Conservation (phyloP, 495 filamentous ascomycete species). For the Zalerion maritima region DNA sequence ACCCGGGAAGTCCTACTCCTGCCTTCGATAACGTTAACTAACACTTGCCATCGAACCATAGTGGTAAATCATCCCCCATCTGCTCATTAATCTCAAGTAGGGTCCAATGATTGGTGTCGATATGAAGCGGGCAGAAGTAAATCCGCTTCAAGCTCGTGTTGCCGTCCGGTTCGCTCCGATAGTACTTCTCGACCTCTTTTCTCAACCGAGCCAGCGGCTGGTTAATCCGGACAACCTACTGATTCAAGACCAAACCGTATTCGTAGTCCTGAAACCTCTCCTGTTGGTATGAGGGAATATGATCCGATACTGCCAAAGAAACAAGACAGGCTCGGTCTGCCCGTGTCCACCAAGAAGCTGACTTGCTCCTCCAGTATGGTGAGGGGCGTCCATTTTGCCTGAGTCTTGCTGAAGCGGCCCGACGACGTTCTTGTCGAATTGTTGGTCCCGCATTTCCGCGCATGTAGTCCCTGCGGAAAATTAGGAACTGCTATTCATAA, state of each 20-base stretch:
- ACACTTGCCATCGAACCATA: slow-evolving; percentile 11
- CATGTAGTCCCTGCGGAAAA: too few relatives aligned
- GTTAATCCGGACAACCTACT: too few relatives aligned
- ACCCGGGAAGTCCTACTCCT: slow-evolving; percentile 8
- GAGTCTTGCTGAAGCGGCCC: slow-evolving; percentile 5
- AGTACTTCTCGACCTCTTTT: slow-evolving; percentile 8
- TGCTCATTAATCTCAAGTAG: slow-evolving; percentile 12
- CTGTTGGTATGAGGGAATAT: slow-evolving; percentile 6
- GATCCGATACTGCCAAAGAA: slow-evolving; percentile 9
- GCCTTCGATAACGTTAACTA: slow-evolving; percentile 7
- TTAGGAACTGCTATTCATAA: too few relatives aligned
- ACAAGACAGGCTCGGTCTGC: slow-evolving; percentile 5
- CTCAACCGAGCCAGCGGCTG: slow-evolving; percentile 8
- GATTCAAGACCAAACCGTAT: slow-evolving; percentile 5
- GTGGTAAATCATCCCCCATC: slow-evolving; percentile 11
- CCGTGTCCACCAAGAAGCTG: slow-evolving; percentile 7
- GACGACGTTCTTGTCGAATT: slow-evolving; percentile 5
- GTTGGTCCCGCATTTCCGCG: too few relatives aligned
- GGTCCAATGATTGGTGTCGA: slow-evolving; percentile 10
- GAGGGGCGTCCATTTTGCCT: slow-evolving; percentile 8
- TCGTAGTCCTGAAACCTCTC: slow-evolving; percentile 6
- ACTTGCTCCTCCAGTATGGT: slow-evolving; percentile 8
- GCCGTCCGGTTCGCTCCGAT: slow-evolving; percentile 6
- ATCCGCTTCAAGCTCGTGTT: slow-evolving; percentile 5
- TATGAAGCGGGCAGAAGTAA: slow-evolving; percentile 9